Evolutionary conservation across 2,329 filamentous ascomycete genomes (phyloP), one percentile per base, ranked within the genome.

Genomic region (Emmonsia crescens): DNA sequence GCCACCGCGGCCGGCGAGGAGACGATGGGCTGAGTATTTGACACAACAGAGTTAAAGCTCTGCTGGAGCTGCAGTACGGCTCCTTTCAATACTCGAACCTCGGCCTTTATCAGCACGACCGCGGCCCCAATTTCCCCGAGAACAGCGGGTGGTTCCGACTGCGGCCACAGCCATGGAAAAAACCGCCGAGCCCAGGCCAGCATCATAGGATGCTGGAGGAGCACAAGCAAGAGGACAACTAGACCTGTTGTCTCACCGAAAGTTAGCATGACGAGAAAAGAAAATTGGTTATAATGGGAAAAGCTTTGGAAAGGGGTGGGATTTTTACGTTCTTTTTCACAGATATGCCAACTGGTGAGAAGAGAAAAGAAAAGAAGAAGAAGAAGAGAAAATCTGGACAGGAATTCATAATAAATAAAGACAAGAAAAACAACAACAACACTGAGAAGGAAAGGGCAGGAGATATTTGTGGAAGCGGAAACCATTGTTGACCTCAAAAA

Each of bases 391-490:
- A n/a, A 36, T 38, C 38, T 29, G n/a, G 40, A 42, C 16, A 57
- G 48, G 51, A 57, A 46, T 44, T 49, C 42, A 49, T 59, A 40
- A n/a, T 12, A 40, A 59, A 21, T n/a, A n/a, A n/a, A n/a, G n/a
- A n/a, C n/a, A n/a, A n/a, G n/a, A 42, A 31, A 19, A 33, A 24
- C 33, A 51, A 12, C 29, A n/a, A 52, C n/a, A n/a, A 36, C 38
- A 33, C 24, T 48, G 38, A 46, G 60, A 61, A 49, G 8, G n/a
- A 56, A 57, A 46, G 36, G 27, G 36, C 31, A 60, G n/a, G 51
- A 24, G 59, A 54, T 27, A 27, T 56, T 54, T n/a, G 36, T 49
- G 48, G n/a, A 55, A 42, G 54, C 31, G 54, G 54, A 57, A 57
- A 57, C 54, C 38, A 57, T 29, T 38, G 5, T 31, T 9, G 14